These are phyloP conservation scores for Hyphodiscus sp. DNA, from an alignment of 2,329 filamentous ascomycete species.

Conservation along the genomic window DNA sequence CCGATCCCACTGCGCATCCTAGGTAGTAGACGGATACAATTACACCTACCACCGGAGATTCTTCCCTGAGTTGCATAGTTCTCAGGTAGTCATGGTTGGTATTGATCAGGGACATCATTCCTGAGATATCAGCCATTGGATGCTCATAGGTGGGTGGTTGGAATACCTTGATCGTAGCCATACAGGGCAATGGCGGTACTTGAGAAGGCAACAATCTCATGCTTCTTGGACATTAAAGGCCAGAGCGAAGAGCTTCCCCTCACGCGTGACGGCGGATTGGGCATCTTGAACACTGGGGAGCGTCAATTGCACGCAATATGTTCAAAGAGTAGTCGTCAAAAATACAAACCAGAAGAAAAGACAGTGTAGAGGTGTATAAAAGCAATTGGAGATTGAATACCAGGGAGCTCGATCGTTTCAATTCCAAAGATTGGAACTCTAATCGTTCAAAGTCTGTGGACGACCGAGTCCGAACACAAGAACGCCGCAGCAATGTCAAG, in stretches of 20 bases:
- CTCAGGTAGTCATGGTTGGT: constrained; percentile 46
- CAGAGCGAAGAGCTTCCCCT: constrained; percentile 18
- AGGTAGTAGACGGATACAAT: constrained; percentile 58
- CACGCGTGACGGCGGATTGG: constrained; percentile 26
- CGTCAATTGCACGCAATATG: not conserved
- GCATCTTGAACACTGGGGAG: constrained; percentile 17
- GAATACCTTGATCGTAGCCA: constrained; percentile 70
- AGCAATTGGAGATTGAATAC: too few relatives aligned
- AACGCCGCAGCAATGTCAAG: too few relatives aligned
- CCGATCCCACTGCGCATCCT: constrained; percentile 51
- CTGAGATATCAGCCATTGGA: constrained; percentile 4
- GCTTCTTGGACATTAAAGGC: constrained; percentile 29
- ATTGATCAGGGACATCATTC: constrained; percentile 69
- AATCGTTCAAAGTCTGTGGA: too few relatives aligned
- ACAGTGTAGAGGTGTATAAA: too few relatives aligned
- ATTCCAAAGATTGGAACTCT: too few relatives aligned
- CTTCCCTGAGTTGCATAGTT: constrained; percentile 46
- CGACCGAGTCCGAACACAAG: too few relatives aligned
- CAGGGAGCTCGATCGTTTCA: too few relatives aligned
- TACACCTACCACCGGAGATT: constrained; percentile 7
- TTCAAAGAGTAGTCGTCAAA: too few relatives aligned
- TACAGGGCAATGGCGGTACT: constrained; percentile 52
- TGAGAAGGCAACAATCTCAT: constrained; percentile 33
- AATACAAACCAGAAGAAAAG: too few relatives aligned
- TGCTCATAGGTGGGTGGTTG: not conserved